phyloP scores from a whole-genome alignment of 768 basidiomycete species.

The Gymnopilus dilepis region DNA sequence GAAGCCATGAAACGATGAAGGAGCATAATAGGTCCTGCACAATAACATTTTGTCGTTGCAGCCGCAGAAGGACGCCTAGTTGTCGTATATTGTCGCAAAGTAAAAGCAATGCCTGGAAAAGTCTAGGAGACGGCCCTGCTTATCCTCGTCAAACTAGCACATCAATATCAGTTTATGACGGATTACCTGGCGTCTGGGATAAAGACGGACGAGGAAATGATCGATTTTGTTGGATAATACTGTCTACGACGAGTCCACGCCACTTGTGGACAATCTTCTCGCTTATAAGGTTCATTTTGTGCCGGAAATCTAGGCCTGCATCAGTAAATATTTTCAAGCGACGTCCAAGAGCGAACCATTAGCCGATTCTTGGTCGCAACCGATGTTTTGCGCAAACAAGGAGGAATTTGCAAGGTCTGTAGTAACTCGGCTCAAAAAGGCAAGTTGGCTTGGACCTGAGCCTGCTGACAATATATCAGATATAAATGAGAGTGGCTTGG shows the following conservation, averaged over 20 bases:
- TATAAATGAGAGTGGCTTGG: not conserved
- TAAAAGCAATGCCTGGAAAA: conserved; percentile 59
- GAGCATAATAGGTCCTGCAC: conserved; percentile 44
- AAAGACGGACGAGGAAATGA: conserved; percentile 23
- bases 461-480: conserved; percentile 24
- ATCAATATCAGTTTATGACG: not conserved
- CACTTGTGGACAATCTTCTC: conserved; percentile 56
- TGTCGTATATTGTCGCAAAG: conserved; percentile 60
- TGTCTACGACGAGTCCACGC: conserved; percentile 50
- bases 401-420: conserved; percentile 27
- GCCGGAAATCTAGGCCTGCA: conserved; percentile 52
- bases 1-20: conserved; percentile 42
- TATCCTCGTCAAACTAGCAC: conserved; percentile 10
- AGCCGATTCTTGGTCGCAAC: conserved; percentile 22
- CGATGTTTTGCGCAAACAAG: conserved; percentile 26
- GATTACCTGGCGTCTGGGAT: conserved; percentile 31
- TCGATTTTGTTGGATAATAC: conserved; percentile 35
- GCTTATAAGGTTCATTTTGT: conserved; percentile 45
- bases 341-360: conserved; percentile 37
- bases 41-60: conserved; percentile 37
- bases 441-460: conserved; percentile 20
- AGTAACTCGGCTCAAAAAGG: conserved; percentile 25
- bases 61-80: conserved; percentile 53
- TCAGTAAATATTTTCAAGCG: conserved; percentile 3
- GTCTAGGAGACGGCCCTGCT: conserved; percentile 52